Evolutionary conservation across 1,139 yeast species (phyloP).

Genomic region (Suhomyces kunorum): DNA sequence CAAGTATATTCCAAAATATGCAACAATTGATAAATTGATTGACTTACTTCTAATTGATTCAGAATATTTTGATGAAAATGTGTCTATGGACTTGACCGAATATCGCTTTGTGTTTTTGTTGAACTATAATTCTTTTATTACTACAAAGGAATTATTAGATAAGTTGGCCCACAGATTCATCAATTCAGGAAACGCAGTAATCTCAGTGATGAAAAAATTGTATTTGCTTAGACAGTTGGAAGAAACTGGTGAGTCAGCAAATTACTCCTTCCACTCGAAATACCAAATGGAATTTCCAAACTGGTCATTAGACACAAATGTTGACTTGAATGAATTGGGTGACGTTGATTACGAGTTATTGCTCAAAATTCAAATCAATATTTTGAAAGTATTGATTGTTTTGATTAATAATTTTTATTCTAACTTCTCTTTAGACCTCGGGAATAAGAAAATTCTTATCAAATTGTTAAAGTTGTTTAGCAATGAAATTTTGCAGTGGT

Average conservation of each 20-base stretch:
- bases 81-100: constrained; percentile 46
- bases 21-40: constrained; percentile 42
- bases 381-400: constrained; percentile 72
- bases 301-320: constrained; percentile 50
- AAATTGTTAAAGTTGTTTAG: constrained; percentile 70
- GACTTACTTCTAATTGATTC: constrained; percentile 46
- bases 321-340: constrained; percentile 42
- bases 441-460: constrained; percentile 61
- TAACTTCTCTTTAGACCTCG: constrained; percentile 71
- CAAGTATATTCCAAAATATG: constrained; percentile 43
- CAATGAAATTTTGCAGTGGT: constrained; percentile 74
- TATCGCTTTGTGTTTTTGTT: constrained; percentile 47
- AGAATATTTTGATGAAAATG: constrained; percentile 37
- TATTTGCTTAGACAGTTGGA: constrained; percentile 10
- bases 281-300: constrained; percentile 43
- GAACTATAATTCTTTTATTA: constrained; percentile 44
- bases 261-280: constrained; percentile 5
- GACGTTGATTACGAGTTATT: constrained; percentile 56
- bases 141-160: constrained; percentile 45
- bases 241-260: constrained; percentile 3
- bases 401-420: constrained; percentile 73
- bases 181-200: constrained; percentile 51
- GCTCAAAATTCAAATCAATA: constrained; percentile 77
- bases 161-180: constrained; percentile 47
- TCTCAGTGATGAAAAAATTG: constrained; percentile 43